Evolutionary conservation across 768 basidiomycete genomes (phyloP).

Genomic region (Boletus reticulatus): DNA sequence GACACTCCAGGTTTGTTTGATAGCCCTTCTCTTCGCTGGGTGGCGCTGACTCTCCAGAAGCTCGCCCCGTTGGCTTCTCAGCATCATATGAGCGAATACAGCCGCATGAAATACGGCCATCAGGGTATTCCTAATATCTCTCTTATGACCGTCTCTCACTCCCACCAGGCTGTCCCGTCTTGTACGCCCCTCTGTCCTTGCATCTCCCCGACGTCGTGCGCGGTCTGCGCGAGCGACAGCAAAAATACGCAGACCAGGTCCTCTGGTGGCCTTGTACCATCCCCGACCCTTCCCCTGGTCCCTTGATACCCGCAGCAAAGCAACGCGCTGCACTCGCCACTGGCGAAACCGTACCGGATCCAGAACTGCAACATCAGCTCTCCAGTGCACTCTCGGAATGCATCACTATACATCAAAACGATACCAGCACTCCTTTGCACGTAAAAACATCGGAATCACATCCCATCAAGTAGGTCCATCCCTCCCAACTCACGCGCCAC

Average conservation of each 20-base stretch:
- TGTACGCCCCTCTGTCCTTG: slow-evolving; percentile 63
- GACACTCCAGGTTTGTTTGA: slow-evolving; percentile 18
- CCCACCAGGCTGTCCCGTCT: slow-evolving; percentile 48
- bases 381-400: slow-evolving; percentile 53
- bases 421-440: not conserved
- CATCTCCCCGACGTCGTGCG: slow-evolving; percentile 57
- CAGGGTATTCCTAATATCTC: slow-evolving; percentile 18
- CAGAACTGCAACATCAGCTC: slow-evolving; percentile 47
- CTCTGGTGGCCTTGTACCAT: slow-evolving; percentile 50
- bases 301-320: slow-evolving; percentile 18
- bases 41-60: slow-evolving; percentile 24
- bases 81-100: slow-evolving; percentile 72
- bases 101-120: slow-evolving; percentile 63
- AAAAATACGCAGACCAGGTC: slow-evolving; percentile 31
- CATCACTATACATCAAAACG: slow-evolving; percentile 18
- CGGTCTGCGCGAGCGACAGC: slow-evolving; percentile 53
- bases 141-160: not conserved
- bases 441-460: slow-evolving; percentile 77
- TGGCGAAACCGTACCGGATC: slow-evolving; percentile 12
- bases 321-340: slow-evolving; percentile 24
- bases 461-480: slow-evolving; percentile 71
- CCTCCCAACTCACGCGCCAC: not conserved
- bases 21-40: too few species aligned
- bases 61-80: slow-evolving; percentile 66
- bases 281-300: not conserved